Conservation (phyloP, 1,139 yeast species). For the Yamadazyma oceani region DNA sequence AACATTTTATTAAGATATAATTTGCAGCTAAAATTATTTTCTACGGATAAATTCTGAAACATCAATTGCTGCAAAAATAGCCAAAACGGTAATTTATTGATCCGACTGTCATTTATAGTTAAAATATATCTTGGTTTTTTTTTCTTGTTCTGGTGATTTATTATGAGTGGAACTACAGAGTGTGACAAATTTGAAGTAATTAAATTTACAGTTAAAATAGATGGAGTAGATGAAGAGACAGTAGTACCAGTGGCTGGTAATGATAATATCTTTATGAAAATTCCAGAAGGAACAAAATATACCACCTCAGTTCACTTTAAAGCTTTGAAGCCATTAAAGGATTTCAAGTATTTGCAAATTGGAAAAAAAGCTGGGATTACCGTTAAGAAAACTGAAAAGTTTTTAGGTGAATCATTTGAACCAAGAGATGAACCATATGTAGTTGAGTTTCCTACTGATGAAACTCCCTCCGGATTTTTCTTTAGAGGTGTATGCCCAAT, state of each 20-base stretch:
- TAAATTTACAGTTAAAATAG: constrained; percentile 32
- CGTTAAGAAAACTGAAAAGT: constrained; percentile 31
- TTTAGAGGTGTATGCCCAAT: constrained; percentile 39
- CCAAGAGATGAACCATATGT: constrained; percentile 31
- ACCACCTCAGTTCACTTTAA: constrained; percentile 34
- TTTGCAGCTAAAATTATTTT: no score
- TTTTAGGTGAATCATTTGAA: constrained; percentile 30
- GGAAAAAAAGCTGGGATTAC: constrained; percentile 41
- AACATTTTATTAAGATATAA: no score
- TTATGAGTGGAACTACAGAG: constrained; percentile 6
- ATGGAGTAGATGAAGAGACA: constrained; percentile 29
- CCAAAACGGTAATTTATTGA: no score
- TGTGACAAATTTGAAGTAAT: constrained; percentile 35
- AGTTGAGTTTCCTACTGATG: constrained; percentile 35
- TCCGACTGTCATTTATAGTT: no score
- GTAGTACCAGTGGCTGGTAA: constrained; percentile 31
- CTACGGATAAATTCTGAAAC: no score
- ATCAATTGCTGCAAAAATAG: no score
- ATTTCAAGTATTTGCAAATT: constrained; percentile 38
- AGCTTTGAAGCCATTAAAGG: constrained; percentile 31
- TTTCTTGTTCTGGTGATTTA: no score
- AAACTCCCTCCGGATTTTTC: constrained; percentile 44
- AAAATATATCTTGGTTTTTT: no score
- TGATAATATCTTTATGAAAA: constrained; percentile 29
- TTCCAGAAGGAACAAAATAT: constrained; percentile 44